Conservation (phyloP, 208 protist species). For the Trypanosoma grayi region DNA sequence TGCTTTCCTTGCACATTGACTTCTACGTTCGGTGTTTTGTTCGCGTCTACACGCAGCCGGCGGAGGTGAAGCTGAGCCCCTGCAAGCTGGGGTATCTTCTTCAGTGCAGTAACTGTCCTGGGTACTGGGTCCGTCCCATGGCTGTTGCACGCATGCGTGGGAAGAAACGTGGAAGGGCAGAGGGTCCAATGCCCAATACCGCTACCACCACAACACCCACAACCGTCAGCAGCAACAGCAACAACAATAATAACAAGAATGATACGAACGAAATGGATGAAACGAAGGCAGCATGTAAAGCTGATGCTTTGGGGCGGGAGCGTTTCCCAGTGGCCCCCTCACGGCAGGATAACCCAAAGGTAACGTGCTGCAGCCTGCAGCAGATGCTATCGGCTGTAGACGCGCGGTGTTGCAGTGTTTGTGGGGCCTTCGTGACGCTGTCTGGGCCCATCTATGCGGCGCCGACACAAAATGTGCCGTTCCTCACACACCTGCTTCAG, state of each 20-base stretch:
- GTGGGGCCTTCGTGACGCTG: constrained; percentile 69
- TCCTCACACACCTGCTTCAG: constrained; percentile 65
- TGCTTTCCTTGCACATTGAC: constrained; percentile 97
- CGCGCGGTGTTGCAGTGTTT: constrained; percentile 64
- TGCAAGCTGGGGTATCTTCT: constrained; percentile 91
- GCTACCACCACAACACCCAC: no score
- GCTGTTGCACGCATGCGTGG: constrained; percentile 35
- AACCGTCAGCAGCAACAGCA: not conserved
- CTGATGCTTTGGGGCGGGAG: constrained; percentile 25
- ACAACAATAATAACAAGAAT: constrained; percentile 6
- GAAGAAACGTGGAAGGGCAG: constrained; percentile 17
- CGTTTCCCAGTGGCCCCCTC: constrained; percentile 39
- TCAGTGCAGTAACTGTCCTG: constrained; percentile 95
- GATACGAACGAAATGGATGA: not conserved
- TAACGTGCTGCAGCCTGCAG: constrained; percentile 37
- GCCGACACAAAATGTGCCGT: constrained; percentile 85
- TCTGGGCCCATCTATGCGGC: constrained; percentile 94
- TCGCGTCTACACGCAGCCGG: constrained; percentile 91
- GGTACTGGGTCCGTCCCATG: constrained; percentile 92
- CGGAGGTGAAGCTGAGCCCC: constrained; percentile 86
- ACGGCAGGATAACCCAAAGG: constrained; percentile 44
- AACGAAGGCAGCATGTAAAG: constrained; percentile 3
- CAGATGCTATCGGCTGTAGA: constrained; percentile 17
- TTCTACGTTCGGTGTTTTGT: constrained; percentile 99
- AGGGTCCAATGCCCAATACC: not conserved